phyloP scores from a whole-genome alignment of 371 early-diverging fungal species.

The Mucor irregularis region DNA sequence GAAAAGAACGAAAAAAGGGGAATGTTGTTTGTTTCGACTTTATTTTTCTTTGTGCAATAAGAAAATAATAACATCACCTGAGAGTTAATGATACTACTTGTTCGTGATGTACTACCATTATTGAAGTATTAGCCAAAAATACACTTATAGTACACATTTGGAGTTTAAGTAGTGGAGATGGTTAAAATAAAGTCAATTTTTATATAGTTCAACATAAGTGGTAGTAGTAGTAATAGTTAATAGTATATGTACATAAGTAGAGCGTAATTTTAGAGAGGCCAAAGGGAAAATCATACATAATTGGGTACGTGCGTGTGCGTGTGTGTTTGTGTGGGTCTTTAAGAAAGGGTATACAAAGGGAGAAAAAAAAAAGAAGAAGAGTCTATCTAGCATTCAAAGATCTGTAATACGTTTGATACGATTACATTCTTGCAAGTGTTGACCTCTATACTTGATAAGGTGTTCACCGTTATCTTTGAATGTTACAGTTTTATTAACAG shows the following conservation, averaged over 20 bases:
- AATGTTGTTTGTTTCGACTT: background rate
- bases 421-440: slow-evolving; percentile 48
- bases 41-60: background rate
- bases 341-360: background rate
- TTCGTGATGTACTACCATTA: no score
- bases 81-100: background rate
- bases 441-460: slow-evolving; percentile 54
- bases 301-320: background rate
- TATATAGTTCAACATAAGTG: no score
- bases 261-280: no score
- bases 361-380: background rate
- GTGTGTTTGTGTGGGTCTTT: background rate
- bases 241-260: no score
- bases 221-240: no score
- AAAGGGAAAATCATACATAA: no score
- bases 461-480: slow-evolving; percentile 52
- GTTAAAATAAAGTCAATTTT: no score
- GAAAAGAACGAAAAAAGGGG: slow-evolving; percentile 12
- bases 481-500: slow-evolving; percentile 58
- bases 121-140: no score
- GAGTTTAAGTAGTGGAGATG: no score
- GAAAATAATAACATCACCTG: slow-evolving; percentile 17
- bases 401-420: slow-evolving; percentile 35
- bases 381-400: slow-evolving; percentile 6
- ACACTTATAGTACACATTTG: no score